Evolutionary conservation across 805 yeast species (phyloP), one percentile per base, ranked within the genome.

Genomic region (Candida multigemmis): DNA sequence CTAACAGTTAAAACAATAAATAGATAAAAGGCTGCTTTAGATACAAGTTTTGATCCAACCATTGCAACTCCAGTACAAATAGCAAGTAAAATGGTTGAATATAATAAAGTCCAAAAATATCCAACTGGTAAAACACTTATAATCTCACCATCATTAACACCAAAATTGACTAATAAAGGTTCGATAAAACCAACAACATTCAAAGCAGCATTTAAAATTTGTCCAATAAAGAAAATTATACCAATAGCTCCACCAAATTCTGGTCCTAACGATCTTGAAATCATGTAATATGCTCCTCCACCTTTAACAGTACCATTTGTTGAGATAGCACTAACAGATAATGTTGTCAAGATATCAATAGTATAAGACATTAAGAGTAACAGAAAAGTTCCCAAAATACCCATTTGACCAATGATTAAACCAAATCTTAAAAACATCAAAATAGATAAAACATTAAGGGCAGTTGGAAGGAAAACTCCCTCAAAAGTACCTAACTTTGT

Each of bases 231-330:
- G 50, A 91, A 91, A 14, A 91, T 89, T 16, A 91, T 65, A 1
- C 99, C 99, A 37, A 91, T 89, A 4, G 96, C 81, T 3, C 98
- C 98, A 15, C 99, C 99, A 54, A 91, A 91, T 49, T 91, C 99
- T 3, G 96, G 96, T 0, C 99, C 99, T 34, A 91, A 59, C 18
- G 94, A 79, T 39, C 99, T 67, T 18, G 94, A 81, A 33, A 91
- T 85, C 96, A 91, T 91, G 44, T 86, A 91, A 49, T 91, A 91
- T 0, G 97, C 96, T 25, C 99, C 99, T 10, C 99, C 99, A 9
- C 97, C 97, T 40, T 86, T 72, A 3, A 91, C 97, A 0, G 94
- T 85, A 13, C 99, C 99, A 47, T 91, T 91, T 2, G 99, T 91
- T 2, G 96, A 85, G 34, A 91, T 91, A 1, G 98, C 98, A 30